Base-by-base conservation (phyloP, 192 early-diverging fungal genomes). In the Obelidium mucronatum region DNA sequence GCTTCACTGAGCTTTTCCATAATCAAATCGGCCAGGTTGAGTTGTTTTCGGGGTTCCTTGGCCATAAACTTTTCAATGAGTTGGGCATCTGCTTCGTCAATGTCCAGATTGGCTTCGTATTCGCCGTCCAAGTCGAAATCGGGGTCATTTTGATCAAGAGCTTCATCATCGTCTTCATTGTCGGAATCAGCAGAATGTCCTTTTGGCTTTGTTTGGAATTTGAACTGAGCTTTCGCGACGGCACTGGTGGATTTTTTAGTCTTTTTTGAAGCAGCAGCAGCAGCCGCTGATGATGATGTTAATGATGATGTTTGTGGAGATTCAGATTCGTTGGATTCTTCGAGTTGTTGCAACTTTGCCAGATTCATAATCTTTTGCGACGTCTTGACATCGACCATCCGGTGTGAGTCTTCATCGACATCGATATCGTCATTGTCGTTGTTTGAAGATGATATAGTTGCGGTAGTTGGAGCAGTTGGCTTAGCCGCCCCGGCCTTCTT, bases 1-100 rank as follows among this genome's bases (percentile, higher is more conserved):
- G 91, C 90, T 58, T 91, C 89, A 66, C 92, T 87, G 74, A 99
- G 96, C 86, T 97, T 97, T 73, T 91, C 89, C 94, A 97, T 96
- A 79, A 99, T 99, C 56, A 99, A 80, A 75, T 99, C 96, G 2
- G 97, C 94, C 40, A 99, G 87, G 40, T 94, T 97, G 80, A 93
- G 90, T 69, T 93, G 93, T 81, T 93, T 91, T 42, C 80, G 83
- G 24, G 94, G 95, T 28, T 93, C 94, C 44, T 86, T 83, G 6
- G 91, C 91, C 89, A 99, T 90, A 80, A 96, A 99, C 82, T 95
- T 95, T 63, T 93, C 92, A 70, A 98, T 88, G n/a, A 95, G 78
- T 35, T 87, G 89, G 35, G 88, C 91, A 77, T 97, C 97, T 1
- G 76, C 81, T 75, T 90, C 90, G 67, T 93, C 94, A 65, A 96